Percentiles rank a stretch among this genome's conserved stretches.
Conservation (phyloP, 1,139 yeast genomes). For the Hansenula anomala region DNA sequence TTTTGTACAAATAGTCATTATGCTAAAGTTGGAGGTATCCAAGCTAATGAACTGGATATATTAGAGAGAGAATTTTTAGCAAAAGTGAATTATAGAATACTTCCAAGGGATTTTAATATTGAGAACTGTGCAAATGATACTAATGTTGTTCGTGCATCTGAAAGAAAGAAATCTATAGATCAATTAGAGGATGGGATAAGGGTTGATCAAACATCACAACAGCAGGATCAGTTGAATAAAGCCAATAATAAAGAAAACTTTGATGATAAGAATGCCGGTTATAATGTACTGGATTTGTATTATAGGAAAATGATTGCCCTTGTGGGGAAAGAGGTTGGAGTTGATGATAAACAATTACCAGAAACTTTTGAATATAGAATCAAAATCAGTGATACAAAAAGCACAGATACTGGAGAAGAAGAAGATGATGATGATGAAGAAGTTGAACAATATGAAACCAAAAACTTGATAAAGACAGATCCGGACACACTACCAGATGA, state of each 20-base stretch:
- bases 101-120: constrained; percentile 46
- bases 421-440: background rate
- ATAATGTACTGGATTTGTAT: constrained; percentile 49
- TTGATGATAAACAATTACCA: constrained; percentile 10
- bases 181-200: constrained; percentile 8
- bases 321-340: constrained; percentile 37
- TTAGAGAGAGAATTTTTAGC: constrained; percentile 83
- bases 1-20: constrained; percentile 92
- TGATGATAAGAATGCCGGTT: constrained; percentile 20
- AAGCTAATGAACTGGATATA: constrained; percentile 77
- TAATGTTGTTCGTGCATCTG: constrained; percentile 8
- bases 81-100: constrained; percentile 72
- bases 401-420: no score
- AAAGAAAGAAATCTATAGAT: constrained; percentile 15
- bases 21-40: constrained; percentile 95
- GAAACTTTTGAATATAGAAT: background rate
- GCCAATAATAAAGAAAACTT: background rate
- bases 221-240: no score
- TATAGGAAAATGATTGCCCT: constrained; percentile 57
- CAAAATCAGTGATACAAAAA: no score
- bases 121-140: constrained; percentile 26
- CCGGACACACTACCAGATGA: constrained; percentile 10
- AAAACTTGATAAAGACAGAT: constrained; percentile 7
- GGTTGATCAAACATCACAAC: no score
- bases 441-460: background rate